Conservation (phyloP, 306 rosid genomes). For the Ceratonia siliqua region DNA sequence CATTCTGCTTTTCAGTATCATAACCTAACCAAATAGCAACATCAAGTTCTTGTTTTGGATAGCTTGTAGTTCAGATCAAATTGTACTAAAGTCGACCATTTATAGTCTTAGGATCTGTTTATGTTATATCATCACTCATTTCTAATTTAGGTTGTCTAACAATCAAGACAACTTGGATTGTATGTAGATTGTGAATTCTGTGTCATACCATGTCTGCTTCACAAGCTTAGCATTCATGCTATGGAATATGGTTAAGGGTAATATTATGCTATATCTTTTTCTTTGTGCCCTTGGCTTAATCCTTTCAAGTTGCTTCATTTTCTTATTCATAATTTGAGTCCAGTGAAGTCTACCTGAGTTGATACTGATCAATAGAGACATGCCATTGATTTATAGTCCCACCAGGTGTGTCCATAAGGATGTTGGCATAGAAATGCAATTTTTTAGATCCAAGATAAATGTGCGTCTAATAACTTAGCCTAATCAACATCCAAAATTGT, state of each 20-base stretch:
- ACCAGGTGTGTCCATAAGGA: no score
- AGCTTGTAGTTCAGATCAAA: conserved; percentile 60
- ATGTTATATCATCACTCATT: conserved; percentile 45
- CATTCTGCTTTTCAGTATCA: conserved; percentile 45
- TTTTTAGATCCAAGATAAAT: no score
- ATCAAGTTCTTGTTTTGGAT: conserved; percentile 49
- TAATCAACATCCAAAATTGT: no score
- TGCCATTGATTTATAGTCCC: neutral
- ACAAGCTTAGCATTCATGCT: conserved; percentile 38
- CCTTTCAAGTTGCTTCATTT: neutral
- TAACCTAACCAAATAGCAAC: conserved; percentile 79
- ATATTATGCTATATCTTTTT: neutral
- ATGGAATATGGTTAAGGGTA: conserved; percentile 36
- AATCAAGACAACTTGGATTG: conserved; percentile 44
- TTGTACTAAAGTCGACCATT: conserved; percentile 37
- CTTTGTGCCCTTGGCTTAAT: neutral
- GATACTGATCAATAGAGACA: neutral
- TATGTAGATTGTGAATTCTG: conserved; percentile 52
- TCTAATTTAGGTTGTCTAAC: conserved; percentile 38
- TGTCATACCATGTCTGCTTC: conserved; percentile 39
- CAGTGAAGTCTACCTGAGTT: neutral
- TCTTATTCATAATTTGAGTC: neutral
- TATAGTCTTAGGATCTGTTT: conserved; percentile 51
- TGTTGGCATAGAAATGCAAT: no score
- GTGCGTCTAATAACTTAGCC: no score